These are phyloP conservation scores for Pseudodiploospora longispora DNA, from an alignment of 2,329 filamentous ascomycete species.

Conservation along the genomic window DNA sequence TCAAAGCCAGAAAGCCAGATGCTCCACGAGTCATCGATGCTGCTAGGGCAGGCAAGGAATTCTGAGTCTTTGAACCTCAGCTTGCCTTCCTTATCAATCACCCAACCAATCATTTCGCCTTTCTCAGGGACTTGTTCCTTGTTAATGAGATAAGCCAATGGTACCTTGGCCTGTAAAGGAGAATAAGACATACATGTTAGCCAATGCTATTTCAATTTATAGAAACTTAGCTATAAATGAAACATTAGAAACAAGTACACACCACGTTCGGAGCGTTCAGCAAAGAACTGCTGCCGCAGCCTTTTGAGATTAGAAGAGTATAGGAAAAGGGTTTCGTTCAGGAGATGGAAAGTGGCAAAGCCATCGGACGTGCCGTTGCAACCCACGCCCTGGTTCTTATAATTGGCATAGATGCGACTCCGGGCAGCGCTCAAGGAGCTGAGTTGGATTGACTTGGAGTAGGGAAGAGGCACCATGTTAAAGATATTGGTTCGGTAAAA, in stretches of 20 bases:
- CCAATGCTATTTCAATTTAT: not conserved
- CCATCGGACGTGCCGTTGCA: conserved; percentile 36
- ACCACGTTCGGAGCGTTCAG: conserved; percentile 46
- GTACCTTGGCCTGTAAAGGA: conserved; percentile 38
- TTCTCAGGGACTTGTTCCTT: conserved; percentile 27
- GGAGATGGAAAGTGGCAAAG: conserved; percentile 42
- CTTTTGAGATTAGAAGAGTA: conserved; percentile 30
- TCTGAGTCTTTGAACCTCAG: conserved; percentile 36
- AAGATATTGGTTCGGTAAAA: not conserved
- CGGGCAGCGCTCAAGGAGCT: conserved; percentile 34
- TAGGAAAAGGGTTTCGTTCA: conserved; percentile 39
- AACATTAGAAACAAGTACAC: conserved; percentile 30
- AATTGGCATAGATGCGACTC: conserved; percentile 35
- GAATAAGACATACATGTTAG: conserved; percentile 3
- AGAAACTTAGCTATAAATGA: not conserved
- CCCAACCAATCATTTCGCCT: conserved; percentile 39
- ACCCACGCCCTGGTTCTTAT: conserved; percentile 36
- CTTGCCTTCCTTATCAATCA: conserved; percentile 31
- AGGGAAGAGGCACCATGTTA: conserved; percentile 34
- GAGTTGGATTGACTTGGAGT: conserved; percentile 41
- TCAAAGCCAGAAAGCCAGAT: conserved; percentile 25
- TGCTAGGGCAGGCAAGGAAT: conserved; percentile 46
- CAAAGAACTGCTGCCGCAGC: conserved; percentile 37
- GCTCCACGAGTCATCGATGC: conserved; percentile 33
- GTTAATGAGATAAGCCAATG: conserved; percentile 43